Evolutionary conservation across 208 protist genomes (phyloP).

Genomic region (Leishmania lainsoni): DNA sequence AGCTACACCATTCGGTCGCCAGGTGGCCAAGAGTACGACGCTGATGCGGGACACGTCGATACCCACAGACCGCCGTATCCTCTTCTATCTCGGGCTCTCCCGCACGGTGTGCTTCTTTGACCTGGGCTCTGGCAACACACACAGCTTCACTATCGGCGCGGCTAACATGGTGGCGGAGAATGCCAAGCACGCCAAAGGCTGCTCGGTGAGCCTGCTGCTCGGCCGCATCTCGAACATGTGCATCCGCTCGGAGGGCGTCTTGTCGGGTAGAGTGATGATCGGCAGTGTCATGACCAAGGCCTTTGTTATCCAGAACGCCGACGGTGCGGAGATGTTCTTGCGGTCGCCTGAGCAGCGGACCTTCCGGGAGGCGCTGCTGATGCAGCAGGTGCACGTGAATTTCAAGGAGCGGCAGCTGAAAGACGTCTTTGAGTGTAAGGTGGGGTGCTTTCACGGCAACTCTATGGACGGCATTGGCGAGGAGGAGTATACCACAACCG

Average conservation of each 20-base stretch:
- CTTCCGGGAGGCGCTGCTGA: constrained; percentile 52
- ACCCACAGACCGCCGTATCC: constrained; percentile 11
- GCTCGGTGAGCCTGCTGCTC: constrained; percentile 34
- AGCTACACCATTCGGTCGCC: constrained; percentile 8
- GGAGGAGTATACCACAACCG: constrained; percentile 51
- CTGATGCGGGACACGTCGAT: constrained; percentile 9
- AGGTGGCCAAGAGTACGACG: constrained; percentile 10
- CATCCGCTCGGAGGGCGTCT: constrained; percentile 78
- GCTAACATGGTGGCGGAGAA: constrained; percentile 42
- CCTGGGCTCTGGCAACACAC: constrained; percentile 74
- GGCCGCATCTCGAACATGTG: constrained; percentile 38
- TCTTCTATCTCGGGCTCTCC: constrained; percentile 48
- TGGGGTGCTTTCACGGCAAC: constrained; percentile 39
- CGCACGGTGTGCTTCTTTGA: constrained; percentile 60
- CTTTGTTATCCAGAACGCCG: constrained; percentile 67
- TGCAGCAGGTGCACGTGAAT: constrained; percentile 57
- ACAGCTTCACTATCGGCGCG: constrained; percentile 57
- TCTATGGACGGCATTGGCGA: constrained; percentile 80
- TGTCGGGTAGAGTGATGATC: constrained; percentile 70
- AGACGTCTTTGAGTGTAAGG: constrained; percentile 82
- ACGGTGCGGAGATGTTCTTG: constrained; percentile 34
- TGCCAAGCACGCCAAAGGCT: constrained; percentile 17
- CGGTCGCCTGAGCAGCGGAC: constrained; percentile 69
- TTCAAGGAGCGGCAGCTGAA: constrained; percentile 91
- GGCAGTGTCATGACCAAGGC: constrained; percentile 43